A percentile compares a stretch with the other conserved stretches of the same genome.
Conservation (phyloP, 2,329 filamentous ascomycete genomes). For the Salinomyces thailandicus region DNA sequence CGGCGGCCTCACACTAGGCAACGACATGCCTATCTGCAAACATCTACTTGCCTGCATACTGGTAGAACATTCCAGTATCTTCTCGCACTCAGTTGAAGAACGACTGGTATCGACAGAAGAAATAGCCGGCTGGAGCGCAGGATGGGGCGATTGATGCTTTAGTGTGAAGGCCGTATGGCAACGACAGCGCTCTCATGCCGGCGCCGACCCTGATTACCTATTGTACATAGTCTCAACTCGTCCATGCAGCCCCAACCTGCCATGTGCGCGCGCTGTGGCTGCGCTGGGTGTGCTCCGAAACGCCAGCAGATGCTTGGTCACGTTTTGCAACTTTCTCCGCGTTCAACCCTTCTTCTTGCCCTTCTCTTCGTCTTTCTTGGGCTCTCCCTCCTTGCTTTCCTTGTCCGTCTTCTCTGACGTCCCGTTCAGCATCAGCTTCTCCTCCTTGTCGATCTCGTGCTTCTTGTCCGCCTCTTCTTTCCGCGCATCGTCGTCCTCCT, state of each 20-base stretch:
- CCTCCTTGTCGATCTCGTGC: constrained; percentile 50
- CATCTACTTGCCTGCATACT: constrained; percentile 79
- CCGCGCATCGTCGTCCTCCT: constrained; percentile 82
- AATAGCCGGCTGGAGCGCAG: constrained; percentile 58
- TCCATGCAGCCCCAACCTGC: constrained; percentile 4
- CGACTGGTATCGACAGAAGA: constrained; percentile 51
- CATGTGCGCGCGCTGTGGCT: constrained; percentile 2
- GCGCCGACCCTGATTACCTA: constrained; percentile 5
- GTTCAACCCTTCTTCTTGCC: constrained; percentile 41
- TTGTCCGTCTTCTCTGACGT: constrained; percentile 40
- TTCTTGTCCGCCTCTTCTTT: constrained; percentile 58
- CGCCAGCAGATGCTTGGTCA: constrained; percentile 7
- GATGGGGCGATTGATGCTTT: constrained; percentile 27
- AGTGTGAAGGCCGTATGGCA: neutral
- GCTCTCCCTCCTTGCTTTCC: constrained; percentile 35
- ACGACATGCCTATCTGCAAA: constrained; percentile 58
- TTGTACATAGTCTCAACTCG: constrained; percentile 12
- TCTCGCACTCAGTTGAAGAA: constrained; percentile 48
- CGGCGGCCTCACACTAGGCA: constrained; percentile 39
- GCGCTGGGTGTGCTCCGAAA: constrained; percentile 13
- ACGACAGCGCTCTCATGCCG: neutral
- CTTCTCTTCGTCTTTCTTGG: constrained; percentile 32
- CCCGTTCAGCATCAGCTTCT: constrained; percentile 52
- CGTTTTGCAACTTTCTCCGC: constrained; percentile 30
- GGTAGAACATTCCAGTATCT: constrained; percentile 53